Evolutionary conservation across 208 protist species (phyloP), one percentile per base, ranked within the genome.

Genomic region (Wallacemonas sp.): DNA sequence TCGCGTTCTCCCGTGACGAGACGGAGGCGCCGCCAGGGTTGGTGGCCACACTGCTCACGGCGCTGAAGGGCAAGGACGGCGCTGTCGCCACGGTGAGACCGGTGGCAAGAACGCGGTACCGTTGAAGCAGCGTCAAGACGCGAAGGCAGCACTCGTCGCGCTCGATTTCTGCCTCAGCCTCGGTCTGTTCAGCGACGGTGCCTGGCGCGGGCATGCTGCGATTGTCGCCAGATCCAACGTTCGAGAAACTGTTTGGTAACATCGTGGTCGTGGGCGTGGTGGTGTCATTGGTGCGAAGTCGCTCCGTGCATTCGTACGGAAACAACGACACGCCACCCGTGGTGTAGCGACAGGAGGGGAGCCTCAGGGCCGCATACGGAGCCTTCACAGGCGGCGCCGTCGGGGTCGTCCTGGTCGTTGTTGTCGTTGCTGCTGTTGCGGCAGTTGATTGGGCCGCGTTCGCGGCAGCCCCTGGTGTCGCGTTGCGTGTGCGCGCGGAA

Each of bases 111-210:
- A 61, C 55, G 0, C 62, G 66, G 44, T 70, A 78, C 29, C 76
- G 72, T 26, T 73, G 73, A 14, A 82, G 55, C 1, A 75, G 29
- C 14, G 72, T 65, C 14, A 82, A 46, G 0, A 82, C 68, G 0
- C 76, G 76, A 26, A 81, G 55, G 21, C 74, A 64, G 4, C 61
- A 36, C 21, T 60, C 69, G 32, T 74, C 74, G 21, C 38, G 52
- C 3, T 58, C 52, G 4, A 14, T 30, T 14, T 58, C n/a, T 5
- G 21, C 17, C 24, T 55, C 47, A 8, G 47, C 47, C 6, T 55
- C 47, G 5, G 24, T 55, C 24, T 23, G 41, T 17, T n/a, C n/a
- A n/a, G n/a, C n/a, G n/a, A n/a, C n/a, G n/a, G n/a, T n/a, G n/a
- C n/a, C n/a, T n/a, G n/a, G n/a, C n/a, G n/a, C n/a, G n/a, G n/a